These are phyloP conservation scores for Domatiomyces globalis DNA, from an alignment of 2,329 filamentous ascomycete genomes.

Conservation along the genomic window DNA sequence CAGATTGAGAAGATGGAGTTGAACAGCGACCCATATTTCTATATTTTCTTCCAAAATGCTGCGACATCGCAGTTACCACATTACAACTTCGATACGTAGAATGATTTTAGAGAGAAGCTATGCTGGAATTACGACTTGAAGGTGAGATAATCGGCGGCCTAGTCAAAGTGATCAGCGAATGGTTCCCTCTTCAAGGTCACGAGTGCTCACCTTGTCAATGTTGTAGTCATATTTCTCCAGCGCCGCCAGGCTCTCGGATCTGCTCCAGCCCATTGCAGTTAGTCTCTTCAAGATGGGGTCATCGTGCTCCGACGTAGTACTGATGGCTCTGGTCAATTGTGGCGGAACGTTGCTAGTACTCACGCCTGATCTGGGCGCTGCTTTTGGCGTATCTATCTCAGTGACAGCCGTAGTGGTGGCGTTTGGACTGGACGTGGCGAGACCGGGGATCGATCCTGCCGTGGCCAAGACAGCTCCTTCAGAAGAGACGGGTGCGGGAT, in stretches of 20 bases:
- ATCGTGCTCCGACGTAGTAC: slow-evolving; percentile 61
- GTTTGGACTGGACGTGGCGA: neutral
- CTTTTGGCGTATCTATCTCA: neutral
- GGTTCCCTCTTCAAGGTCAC: neutral
- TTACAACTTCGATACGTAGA: neutral
- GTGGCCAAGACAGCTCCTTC: slow-evolving; percentile 1
- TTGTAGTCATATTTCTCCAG: slow-evolving; percentile 95
- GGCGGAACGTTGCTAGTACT: neutral
- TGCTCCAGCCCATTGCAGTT: slow-evolving; percentile 75
- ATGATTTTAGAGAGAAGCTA: neutral
- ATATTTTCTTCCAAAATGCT: too few relatives aligned
- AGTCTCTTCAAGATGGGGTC: slow-evolving; percentile 83
- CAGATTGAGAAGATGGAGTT: too few relatives aligned
- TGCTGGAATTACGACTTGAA: slow-evolving; percentile 3
- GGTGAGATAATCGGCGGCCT: slow-evolving; percentile 22
- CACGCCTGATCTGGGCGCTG: neutral
- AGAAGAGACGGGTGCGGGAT: neutral
- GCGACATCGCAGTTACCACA: too few relatives aligned
- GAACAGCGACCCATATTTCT: too few relatives aligned
- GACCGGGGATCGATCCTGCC: neutral
- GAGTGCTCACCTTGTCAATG: slow-evolving; percentile 64
- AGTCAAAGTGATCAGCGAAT: neutral
- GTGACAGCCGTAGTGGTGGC: slow-evolving; percentile 5
- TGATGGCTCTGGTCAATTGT: slow-evolving; percentile 47
- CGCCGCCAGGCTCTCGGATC: slow-evolving; percentile 59